Evolutionary conservation across 345 rosid species (phyloP).

Genomic region (Eucalyptus sp.): DNA sequence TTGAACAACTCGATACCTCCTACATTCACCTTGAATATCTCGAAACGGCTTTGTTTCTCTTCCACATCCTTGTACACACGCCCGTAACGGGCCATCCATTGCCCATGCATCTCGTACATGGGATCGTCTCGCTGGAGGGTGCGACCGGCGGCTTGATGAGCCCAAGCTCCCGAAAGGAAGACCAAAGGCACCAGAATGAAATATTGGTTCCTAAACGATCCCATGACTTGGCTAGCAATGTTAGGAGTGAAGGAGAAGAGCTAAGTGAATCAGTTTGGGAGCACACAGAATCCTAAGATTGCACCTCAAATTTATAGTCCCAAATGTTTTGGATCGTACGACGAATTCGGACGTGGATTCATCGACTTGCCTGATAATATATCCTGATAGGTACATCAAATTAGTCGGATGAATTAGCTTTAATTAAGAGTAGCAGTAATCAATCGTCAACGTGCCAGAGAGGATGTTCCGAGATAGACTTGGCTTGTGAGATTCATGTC

Average conservation of each 20-base stretch:
- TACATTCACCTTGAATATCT: constrained; percentile 25
- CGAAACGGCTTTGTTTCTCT: constrained; percentile 24
- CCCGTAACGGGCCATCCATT: constrained; percentile 21
- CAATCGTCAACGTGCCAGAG: neutral
- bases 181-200: neutral
- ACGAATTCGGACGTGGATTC: neutral
- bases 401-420: neutral
- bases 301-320: neutral
- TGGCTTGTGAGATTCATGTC: neutral
- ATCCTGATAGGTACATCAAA: neutral
- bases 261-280: neutral
- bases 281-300: neutral
- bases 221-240: neutral
- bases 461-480: neutral
- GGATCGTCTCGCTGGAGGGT: neutral
- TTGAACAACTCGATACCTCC: constrained; percentile 21
- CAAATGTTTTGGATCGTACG: neutral
- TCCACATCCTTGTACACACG: constrained; percentile 1
- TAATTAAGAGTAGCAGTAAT: neutral
- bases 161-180: constrained; percentile 1
- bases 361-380: neutral
- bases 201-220: neutral
- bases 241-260: neutral
- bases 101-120: constrained; percentile 5
- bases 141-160: neutral